These are phyloP conservation scores for Pseudogymnoascus sp. DNA, from an alignment of 2,329 filamentous ascomycete genomes.

Conservation along the genomic window DNA sequence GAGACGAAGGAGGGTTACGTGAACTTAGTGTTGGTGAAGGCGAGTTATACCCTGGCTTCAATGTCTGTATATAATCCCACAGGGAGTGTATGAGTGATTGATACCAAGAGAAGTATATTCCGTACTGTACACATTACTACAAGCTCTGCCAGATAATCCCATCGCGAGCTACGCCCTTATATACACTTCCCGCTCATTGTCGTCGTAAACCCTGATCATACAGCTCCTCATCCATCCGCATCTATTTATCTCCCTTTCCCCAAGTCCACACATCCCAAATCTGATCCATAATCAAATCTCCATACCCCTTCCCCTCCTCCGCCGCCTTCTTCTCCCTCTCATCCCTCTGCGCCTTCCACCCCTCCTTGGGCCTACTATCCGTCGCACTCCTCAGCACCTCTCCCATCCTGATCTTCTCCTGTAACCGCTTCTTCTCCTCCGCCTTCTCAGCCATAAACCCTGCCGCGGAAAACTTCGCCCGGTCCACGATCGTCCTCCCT, in stretches of 20 bases:
- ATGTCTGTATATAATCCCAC: not conserved
- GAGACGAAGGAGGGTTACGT: not conserved
- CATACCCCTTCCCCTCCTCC: conserved; percentile 31
- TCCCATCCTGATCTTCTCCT: conserved; percentile 13
- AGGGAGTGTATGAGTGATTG: not conserved
- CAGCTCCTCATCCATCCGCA: conserved; percentile 21
- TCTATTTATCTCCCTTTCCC: conserved; percentile 30
- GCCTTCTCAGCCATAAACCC: conserved; percentile 12
- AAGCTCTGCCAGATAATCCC: not conserved
- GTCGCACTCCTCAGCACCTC: conserved; percentile 35
- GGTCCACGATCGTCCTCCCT: conserved; percentile 20
- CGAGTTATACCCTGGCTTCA: not conserved
- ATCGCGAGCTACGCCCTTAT: not conserved
- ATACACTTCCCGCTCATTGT: conserved; percentile 7
- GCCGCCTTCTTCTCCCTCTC: conserved; percentile 26
- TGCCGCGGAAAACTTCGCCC: conserved; percentile 14
- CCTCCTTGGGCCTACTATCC: conserved; percentile 26
- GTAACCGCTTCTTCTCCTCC: conserved; percentile 15
- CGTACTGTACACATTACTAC: not conserved
- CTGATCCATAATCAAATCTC: conserved; percentile 35
- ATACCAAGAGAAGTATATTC: not conserved
- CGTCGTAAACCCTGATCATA: conserved; percentile 17
- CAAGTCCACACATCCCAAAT: conserved; percentile 40
- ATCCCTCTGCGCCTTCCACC: conserved; percentile 27
- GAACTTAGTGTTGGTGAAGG: not conserved